A percentile compares a stretch with the other conserved stretches of the same genome.
These are phyloP conservation scores for Calonectria pauciramosa DNA, from an alignment of 2,329 filamentous ascomycete species.

Conservation along the genomic window DNA sequence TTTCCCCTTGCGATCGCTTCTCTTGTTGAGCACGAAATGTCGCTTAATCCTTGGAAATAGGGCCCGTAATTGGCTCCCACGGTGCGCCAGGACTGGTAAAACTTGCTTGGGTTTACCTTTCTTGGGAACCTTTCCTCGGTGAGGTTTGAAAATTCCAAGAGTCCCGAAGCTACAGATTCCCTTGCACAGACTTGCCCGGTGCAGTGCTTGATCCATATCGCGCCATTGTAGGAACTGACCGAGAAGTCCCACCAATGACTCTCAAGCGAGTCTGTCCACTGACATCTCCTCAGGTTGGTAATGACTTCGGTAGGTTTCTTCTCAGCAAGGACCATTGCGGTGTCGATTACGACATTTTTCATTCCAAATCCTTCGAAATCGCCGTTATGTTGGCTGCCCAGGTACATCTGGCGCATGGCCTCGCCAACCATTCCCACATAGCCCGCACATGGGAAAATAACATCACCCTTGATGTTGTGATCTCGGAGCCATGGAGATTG, in stretches of 20 bases:
- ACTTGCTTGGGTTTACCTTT: not conserved
- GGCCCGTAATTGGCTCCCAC: constrained; percentile 9
- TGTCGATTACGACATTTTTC: constrained; percentile 39
- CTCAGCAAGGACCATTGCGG: constrained; percentile 44
- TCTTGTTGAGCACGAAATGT: not conserved
- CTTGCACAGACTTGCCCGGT: constrained; percentile 9
- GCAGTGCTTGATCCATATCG: constrained; percentile 44
- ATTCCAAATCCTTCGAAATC: constrained; percentile 31
- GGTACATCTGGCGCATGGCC: constrained; percentile 35
- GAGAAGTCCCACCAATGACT: constrained; percentile 50
- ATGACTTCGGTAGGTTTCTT: constrained; percentile 48
- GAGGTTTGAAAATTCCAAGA: not conserved
- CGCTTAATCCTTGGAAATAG: not conserved
- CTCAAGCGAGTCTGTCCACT: constrained; percentile 41
- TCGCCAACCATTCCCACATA: constrained; percentile 50
- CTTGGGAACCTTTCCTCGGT: not conserved
- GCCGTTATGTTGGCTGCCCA: not conserved
- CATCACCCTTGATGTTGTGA: constrained; percentile 58
- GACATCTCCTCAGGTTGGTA: constrained; percentile 44
- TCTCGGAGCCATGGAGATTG: constrained; percentile 58
- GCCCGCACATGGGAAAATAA: constrained; percentile 57
- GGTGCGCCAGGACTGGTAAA: not conserved
- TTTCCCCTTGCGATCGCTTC: not conserved
- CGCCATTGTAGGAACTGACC: constrained; percentile 40
- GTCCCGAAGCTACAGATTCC: not conserved